These are phyloP conservation scores for Volvariella surrecta DNA, from an alignment of 1,284 basidiomycete species.

Conservation along the genomic window DNA sequence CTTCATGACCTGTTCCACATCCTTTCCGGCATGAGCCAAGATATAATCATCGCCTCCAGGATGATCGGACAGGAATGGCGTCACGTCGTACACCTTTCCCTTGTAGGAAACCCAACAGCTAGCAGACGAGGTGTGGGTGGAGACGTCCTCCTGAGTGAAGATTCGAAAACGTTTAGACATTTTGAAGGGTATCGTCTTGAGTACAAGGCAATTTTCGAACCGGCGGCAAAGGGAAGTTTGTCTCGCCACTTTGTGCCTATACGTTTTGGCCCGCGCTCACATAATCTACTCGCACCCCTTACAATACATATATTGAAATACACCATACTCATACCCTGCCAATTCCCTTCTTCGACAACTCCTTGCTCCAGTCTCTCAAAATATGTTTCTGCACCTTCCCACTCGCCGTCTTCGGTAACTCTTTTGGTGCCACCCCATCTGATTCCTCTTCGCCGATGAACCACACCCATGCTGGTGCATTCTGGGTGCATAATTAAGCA, in stretches of 20 bases:
- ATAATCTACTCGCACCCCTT: no score
- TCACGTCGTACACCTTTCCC: conserved; percentile 77
- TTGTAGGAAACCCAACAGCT: conserved; percentile 73
- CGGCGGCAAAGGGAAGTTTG: no score
- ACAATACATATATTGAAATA: no score
- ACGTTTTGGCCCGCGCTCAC: no score
- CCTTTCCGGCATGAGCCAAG: conserved; percentile 75
- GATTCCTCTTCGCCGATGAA: conserved; percentile 64
- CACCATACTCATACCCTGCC: no score
- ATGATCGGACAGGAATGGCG: conserved; percentile 69
- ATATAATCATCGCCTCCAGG: conserved; percentile 84
- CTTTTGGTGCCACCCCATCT: conserved; percentile 34
- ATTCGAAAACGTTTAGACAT: conserved; percentile 66
- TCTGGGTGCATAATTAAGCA: conserved; percentile 29
- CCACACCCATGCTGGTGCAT: conserved; percentile 78
- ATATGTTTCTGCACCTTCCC: conserved; percentile 86
- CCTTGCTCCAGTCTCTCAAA: conserved; percentile 45
- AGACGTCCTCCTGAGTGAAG: conserved; percentile 65
- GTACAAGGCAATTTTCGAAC: no score
- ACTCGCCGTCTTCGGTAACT: conserved; percentile 81
- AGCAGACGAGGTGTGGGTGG: conserved; percentile 38
- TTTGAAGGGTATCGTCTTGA: no score
- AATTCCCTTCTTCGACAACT: conserved; percentile 29
- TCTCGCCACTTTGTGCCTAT: no score
- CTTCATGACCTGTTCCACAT: conserved; percentile 78